Evolutionary conservation across 2,329 filamentous ascomycete species (phyloP).

Genomic region (Magnaporthiopsis incrustans): DNA sequence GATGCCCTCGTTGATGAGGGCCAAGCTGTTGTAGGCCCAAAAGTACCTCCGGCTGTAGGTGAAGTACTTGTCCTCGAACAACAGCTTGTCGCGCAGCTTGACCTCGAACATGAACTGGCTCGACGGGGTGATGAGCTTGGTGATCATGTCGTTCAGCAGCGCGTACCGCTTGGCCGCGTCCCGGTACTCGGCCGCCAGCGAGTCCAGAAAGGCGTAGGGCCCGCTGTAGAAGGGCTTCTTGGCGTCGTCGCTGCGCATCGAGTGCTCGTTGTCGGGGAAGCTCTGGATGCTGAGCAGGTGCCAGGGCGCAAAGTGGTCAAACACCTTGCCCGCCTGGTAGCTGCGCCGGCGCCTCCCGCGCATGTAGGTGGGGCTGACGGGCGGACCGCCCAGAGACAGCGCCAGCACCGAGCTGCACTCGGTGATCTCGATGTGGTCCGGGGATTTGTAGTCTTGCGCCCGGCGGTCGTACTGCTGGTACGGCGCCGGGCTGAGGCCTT

Average conservation of each 20-base stretch:
- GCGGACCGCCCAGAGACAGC: slow-evolving; percentile 45
- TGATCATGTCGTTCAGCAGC: slow-evolving; percentile 48
- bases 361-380: slow-evolving; percentile 40
- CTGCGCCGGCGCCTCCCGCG: slow-evolving; percentile 36
- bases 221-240: slow-evolving; percentile 51
- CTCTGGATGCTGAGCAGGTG: slow-evolving; percentile 51
- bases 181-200: slow-evolving; percentile 50
- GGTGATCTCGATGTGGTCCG: slow-evolving; percentile 49
- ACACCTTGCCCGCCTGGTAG: slow-evolving; percentile 42
- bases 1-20: slow-evolving; percentile 51
- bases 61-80: slow-evolving; percentile 54
- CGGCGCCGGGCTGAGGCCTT: slow-evolving; percentile 45
- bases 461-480: slow-evolving; percentile 51
- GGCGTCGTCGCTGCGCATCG: slow-evolving; percentile 45
- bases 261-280: slow-evolving; percentile 51
- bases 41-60: slow-evolving; percentile 56
- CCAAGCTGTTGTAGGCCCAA: slow-evolving; percentile 54
- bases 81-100: slow-evolving; percentile 44
- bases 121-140: slow-evolving; percentile 51
- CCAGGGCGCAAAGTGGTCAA: slow-evolving; percentile 52
- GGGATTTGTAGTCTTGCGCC: slow-evolving; percentile 26
- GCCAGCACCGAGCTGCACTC: slow-evolving; percentile 53
- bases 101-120: slow-evolving; percentile 51
- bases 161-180: slow-evolving; percentile 52
- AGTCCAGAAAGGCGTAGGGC: slow-evolving; percentile 52